Evolutionary conservation across 2,329 filamentous ascomycete species (phyloP).

Genomic region (Arthrinium phaeospermum): DNA sequence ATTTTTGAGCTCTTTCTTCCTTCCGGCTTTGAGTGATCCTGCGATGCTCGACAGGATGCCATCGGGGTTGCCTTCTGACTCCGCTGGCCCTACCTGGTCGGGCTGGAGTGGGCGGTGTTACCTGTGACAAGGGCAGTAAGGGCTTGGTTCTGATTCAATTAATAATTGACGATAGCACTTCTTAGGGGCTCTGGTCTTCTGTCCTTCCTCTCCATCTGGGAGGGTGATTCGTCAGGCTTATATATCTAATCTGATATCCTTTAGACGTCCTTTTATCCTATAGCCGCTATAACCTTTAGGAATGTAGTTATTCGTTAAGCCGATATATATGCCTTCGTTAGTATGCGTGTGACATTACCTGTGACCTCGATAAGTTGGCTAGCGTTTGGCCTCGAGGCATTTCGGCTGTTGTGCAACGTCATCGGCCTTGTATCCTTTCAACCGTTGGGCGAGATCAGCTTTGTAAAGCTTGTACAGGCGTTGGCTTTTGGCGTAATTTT

Average conservation of each 20-base stretch:
- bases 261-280: not conserved
- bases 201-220: not conserved
- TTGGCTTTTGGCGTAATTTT: no score
- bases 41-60: no score
- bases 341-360: not conserved
- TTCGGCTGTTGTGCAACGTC: not conserved
- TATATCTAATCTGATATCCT: not conserved
- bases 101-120: no score
- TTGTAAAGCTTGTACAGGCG: no score
- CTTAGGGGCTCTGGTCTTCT: constrained; percentile 5
- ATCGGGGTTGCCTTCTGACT: no score
- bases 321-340: not conserved
- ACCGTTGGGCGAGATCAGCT: no score
- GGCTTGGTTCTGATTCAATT: not conserved
- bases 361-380: not conserved
- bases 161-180: constrained; percentile 1
- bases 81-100: no score
- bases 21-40: no score
- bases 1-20: not conserved
- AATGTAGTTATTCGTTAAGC: not conserved
- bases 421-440: not conserved
- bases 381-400: not conserved
- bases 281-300: not conserved
- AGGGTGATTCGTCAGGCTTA: not conserved
- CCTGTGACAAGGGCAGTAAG: constrained; percentile 1